These are phyloP conservation scores for Alternaria sp. DNA, from an alignment of 2,329 filamentous ascomycete genomes.

Conservation along the genomic window DNA sequence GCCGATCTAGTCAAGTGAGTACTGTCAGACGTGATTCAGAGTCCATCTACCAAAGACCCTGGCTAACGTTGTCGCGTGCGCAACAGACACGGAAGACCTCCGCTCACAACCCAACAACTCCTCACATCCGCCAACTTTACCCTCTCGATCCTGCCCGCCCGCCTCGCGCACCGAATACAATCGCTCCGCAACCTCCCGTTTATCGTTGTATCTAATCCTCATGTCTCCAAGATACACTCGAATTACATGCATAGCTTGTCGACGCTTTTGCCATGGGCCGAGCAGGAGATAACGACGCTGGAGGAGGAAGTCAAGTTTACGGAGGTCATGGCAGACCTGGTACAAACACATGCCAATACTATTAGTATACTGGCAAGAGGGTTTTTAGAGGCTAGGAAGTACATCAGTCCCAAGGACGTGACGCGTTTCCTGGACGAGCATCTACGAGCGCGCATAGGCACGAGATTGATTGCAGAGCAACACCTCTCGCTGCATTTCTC, in stretches of 20 bases:
- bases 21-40: background rate
- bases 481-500: constrained; percentile 88
- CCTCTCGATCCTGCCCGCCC: constrained; percentile 87
- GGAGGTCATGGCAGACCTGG: constrained; percentile 91
- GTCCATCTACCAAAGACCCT: background rate
- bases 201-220: constrained; percentile 97
- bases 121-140: constrained; percentile 95
- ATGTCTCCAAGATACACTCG: constrained; percentile 92
- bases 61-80: constrained; percentile 22
- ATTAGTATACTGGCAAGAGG: constrained; percentile 91
- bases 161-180: constrained; percentile 92
- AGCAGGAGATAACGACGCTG: constrained; percentile 74
- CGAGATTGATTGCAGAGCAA: constrained; percentile 92
- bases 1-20: constrained; percentile 85
- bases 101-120: constrained; percentile 79
- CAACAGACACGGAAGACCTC: constrained; percentile 77
- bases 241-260: constrained; percentile 95
- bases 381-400: constrained; percentile 91
- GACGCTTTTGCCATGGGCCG: constrained; percentile 84
- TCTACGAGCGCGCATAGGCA: constrained; percentile 91
- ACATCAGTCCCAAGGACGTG: constrained; percentile 83
- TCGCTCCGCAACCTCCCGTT: constrained; percentile 92
- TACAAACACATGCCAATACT: constrained; percentile 91
- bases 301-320: constrained; percentile 93
- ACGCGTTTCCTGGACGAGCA: constrained; percentile 93